phyloP scores from a whole-genome alignment of 2,329 filamentous ascomycete genomes.

The Colletotrichum paranaense region DNA sequence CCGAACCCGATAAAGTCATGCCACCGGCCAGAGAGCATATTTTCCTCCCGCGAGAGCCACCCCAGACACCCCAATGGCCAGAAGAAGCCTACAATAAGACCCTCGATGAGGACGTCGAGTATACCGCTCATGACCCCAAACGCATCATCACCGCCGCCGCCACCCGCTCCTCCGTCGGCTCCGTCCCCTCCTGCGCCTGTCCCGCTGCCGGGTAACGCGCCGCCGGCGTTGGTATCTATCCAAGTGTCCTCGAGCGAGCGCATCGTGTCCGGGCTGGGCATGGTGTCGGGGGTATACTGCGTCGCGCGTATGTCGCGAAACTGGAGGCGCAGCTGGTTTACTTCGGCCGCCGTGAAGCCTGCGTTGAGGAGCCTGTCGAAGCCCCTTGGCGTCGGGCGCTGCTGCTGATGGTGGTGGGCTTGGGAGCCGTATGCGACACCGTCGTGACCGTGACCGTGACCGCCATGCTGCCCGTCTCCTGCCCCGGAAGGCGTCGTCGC shows the following conservation, averaged over 20 bases:
- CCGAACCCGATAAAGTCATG: slow-evolving; percentile 89
- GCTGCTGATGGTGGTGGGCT: neutral
- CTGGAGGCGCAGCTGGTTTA: slow-evolving; percentile 86
- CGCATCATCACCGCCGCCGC: slow-evolving; percentile 60
- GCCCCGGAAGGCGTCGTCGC: slow-evolving; percentile 28
- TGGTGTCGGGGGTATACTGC: slow-evolving; percentile 86
- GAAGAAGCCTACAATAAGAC: slow-evolving; percentile 92
- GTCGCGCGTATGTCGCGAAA: slow-evolving; percentile 87
- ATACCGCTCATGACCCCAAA: slow-evolving; percentile 61
- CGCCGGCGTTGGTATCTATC: slow-evolving; percentile 77
- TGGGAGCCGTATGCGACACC: neutral
- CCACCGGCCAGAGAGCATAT: slow-evolving; percentile 86
- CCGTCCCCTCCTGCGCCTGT: neutral
- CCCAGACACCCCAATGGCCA: slow-evolving; percentile 89
- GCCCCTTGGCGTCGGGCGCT: slow-evolving; percentile 63
- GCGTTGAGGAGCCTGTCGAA: slow-evolving; percentile 88
- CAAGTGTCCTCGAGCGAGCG: slow-evolving; percentile 87
- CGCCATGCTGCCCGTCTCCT: slow-evolving; percentile 1
- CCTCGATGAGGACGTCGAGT: slow-evolving; percentile 87
- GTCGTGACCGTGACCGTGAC: neutral
- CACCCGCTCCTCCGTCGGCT: slow-evolving; percentile 46
- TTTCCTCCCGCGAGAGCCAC: slow-evolving; percentile 88
- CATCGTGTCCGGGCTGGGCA: slow-evolving; percentile 83
- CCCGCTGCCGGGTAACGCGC: slow-evolving; percentile 45
- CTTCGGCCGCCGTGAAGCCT: slow-evolving; percentile 85